A percentile compares a stretch with the other conserved stretches of the same genome.
phyloP scores from a whole-genome alignment of 1,284 basidiomycete genomes.

The Moniliella sp. region DNA sequence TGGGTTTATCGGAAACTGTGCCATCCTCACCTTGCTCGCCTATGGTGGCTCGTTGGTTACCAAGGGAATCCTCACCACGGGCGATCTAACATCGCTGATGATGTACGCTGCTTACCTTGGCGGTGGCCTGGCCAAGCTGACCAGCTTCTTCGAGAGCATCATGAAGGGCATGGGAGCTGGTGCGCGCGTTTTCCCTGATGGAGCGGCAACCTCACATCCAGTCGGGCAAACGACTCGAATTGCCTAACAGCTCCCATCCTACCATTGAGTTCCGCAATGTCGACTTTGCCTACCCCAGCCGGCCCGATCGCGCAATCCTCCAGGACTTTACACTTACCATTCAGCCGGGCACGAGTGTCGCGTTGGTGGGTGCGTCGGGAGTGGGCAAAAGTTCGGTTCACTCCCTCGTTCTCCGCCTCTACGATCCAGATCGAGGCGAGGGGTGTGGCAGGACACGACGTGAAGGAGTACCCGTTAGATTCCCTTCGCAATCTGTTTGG shows the following conservation, averaged over 20 bases:
- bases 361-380: conserved; percentile 34
- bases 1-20: conserved; percentile 83
- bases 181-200: conserved; percentile 69
- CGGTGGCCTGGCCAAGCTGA: conserved; percentile 37
- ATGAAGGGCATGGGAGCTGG: conserved; percentile 70
- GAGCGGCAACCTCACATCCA: conserved; percentile 39
- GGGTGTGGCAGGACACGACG: conserved; percentile 64
- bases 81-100: conserved; percentile 10
- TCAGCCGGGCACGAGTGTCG: conserved; percentile 25
- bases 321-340: conserved; percentile 33
- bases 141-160: conserved; percentile 36
- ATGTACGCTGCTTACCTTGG: conserved; percentile 52
- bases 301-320: conserved; percentile 32
- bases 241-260: conserved; percentile 3
- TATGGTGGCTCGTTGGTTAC: conserved; percentile 85
- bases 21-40: conserved; percentile 62
- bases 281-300: conserved; percentile 35
- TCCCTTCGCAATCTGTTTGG: conserved; percentile 18
- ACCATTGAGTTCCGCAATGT: conserved; percentile 35
- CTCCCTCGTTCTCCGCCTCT: conserved; percentile 67
- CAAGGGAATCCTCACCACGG: conserved; percentile 51
- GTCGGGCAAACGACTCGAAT: conserved; percentile 3
- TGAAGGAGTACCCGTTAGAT: conserved; percentile 45
- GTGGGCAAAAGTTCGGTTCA: conserved; percentile 63
- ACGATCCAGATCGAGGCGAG: conserved; percentile 71